These are phyloP conservation scores for Thermoascus crustaceus DNA, from an alignment of 2,329 filamentous ascomycete species.

Conservation along the genomic window DNA sequence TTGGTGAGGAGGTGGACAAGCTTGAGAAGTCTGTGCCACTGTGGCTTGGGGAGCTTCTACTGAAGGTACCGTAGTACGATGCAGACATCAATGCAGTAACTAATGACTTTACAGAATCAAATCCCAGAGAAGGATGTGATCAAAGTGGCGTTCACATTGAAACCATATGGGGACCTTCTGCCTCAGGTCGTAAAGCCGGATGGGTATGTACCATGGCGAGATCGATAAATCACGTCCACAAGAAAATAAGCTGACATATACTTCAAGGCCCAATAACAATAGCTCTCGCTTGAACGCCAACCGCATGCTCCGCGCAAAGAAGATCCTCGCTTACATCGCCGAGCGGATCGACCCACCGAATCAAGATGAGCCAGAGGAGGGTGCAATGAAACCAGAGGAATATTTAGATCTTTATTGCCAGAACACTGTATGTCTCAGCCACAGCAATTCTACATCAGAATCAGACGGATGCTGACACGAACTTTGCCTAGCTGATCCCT, in stretches of 20 bases:
- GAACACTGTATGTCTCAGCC: constrained; percentile 61
- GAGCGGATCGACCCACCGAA: constrained; percentile 73
- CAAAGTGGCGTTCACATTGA: constrained; percentile 89
- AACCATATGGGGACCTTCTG: constrained; percentile 68
- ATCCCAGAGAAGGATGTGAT: constrained; percentile 81
- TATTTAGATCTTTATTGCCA: constrained; percentile 95
- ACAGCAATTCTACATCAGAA: background rate
- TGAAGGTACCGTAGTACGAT: no score
- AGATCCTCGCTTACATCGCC: constrained; percentile 85
- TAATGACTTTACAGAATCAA: constrained; percentile 51
- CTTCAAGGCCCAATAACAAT: constrained; percentile 30
- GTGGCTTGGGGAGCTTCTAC: constrained; percentile 84
- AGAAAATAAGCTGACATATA: constrained; percentile 4
- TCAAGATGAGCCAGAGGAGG: constrained; percentile 50
- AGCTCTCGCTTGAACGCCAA: constrained; percentile 94
- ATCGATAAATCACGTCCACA: no score
- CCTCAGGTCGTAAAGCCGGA: constrained; percentile 67
- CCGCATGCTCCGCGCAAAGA: constrained; percentile 89
- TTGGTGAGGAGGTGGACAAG: constrained; percentile 68
- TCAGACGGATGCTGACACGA: background rate
- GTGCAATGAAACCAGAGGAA: constrained; percentile 70
- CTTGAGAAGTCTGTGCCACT: constrained; percentile 81
- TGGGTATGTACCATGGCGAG: constrained; percentile 51
- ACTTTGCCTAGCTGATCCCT: constrained; percentile 42
- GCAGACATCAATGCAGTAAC: background rate